phyloP scores from a whole-genome alignment of 2,329 filamentous ascomycete species.

The Fusarium ambrosium region DNA sequence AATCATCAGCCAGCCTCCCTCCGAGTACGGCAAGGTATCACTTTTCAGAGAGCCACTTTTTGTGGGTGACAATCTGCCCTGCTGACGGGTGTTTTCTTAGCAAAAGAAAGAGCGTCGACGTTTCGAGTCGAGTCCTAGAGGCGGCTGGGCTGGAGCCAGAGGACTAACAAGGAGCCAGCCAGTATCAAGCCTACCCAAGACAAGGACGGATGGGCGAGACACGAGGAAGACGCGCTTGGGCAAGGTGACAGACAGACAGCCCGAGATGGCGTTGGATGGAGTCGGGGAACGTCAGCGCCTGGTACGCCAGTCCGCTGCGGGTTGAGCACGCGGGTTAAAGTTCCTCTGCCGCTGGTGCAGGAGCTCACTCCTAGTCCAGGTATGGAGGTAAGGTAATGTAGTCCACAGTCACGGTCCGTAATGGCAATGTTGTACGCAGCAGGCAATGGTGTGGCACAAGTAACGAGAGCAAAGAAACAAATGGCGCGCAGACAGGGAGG shows the following conservation, averaged over 20 bases:
- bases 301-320: neutral
- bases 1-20: slow-evolving; percentile 33
- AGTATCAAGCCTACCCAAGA: slow-evolving; percentile 19
- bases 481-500: slow-evolving; percentile 37
- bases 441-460: slow-evolving; percentile 45
- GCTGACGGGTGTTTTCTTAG: slow-evolving; percentile 4
- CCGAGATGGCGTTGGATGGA: slow-evolving; percentile 16
- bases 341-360: slow-evolving; percentile 10
- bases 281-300: slow-evolving; percentile 8
- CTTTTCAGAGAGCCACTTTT: slow-evolving; percentile 26
- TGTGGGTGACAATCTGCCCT: slow-evolving; percentile 7
- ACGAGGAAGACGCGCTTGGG: slow-evolving; percentile 7
- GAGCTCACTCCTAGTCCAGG: slow-evolving; percentile 1
- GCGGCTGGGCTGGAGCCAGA: slow-evolving; percentile 17
- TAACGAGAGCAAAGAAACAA: slow-evolving; percentile 31
- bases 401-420: slow-evolving; percentile 9
- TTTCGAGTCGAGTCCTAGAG: slow-evolving; percentile 28
- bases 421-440: slow-evolving; percentile 29
- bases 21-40: slow-evolving; percentile 10
- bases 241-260: slow-evolving; percentile 18
- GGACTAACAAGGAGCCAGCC: slow-evolving; percentile 15
- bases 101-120: slow-evolving; percentile 19
- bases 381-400: slow-evolving; percentile 1
- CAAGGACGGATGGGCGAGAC: slow-evolving; percentile 21
- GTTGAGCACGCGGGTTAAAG: slow-evolving; percentile 5